phyloP scores from a whole-genome alignment of 1,139 yeast genomes.

The Nakaseomyces glabratus region DNA sequence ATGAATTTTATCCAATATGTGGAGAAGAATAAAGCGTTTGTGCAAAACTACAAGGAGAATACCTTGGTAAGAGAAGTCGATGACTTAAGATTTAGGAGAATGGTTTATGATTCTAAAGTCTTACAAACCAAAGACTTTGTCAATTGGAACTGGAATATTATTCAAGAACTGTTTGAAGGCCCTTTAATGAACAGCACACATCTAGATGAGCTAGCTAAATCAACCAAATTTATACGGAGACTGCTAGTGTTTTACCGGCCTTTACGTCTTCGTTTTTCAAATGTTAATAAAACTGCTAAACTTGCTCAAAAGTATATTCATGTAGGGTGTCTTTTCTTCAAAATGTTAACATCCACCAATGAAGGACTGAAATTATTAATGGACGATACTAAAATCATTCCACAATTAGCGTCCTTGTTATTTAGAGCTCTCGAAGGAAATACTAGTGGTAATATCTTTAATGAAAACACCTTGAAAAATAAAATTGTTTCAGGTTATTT shows the following conservation, averaged over 20 bases:
- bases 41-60: conserved; percentile 38
- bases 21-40: conserved; percentile 29
- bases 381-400: conserved; percentile 63
- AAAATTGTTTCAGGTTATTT: conserved; percentile 74
- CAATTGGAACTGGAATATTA: conserved; percentile 81
- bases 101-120: conserved; percentile 62
- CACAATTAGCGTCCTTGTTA: conserved; percentile 79
- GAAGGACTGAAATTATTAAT: conserved; percentile 60
- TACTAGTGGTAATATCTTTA: conserved; percentile 66
- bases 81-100: conserved; percentile 58
- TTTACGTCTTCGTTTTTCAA: conserved; percentile 75
- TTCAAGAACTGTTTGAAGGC: conserved; percentile 64
- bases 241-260: conserved; percentile 84
- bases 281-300: conserved; percentile 42
- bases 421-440: conserved; percentile 51
- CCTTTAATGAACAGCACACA: conserved; percentile 65
- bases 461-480: conserved; percentile 47
- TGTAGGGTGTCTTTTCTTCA: conserved; percentile 67
- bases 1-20: conserved; percentile 23
- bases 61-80: conserved; percentile 48
- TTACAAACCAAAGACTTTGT: conserved; percentile 68
- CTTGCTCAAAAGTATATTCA: conserved; percentile 46
- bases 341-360: conserved; percentile 49
- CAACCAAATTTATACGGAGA: conserved; percentile 80
- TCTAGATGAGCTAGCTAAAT: conserved; percentile 68